Evolutionary conservation across 148 eudicot genomes (phyloP).

Genomic region (Polygonum maritimum): DNA sequence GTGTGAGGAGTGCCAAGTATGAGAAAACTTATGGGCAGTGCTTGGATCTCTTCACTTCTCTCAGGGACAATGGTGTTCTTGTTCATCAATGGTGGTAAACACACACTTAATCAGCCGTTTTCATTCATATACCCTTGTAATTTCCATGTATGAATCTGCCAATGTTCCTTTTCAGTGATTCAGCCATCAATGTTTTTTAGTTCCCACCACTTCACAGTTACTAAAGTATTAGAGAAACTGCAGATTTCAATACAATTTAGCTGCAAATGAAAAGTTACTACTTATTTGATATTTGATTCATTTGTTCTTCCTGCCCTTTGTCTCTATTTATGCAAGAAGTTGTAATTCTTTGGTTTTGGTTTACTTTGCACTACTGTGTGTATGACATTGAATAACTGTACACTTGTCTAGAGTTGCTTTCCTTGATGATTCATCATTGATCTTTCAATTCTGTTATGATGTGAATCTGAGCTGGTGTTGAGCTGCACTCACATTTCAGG

Average conservation of each 20-base stretch:
- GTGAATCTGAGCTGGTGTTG: not conserved
- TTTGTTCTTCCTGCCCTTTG: not conserved
- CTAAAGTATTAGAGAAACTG: slow-evolving; percentile 5
- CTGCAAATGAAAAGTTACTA: slow-evolving; percentile 7
- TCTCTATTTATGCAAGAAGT: not conserved
- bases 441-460: not conserved
- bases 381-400: not conserved
- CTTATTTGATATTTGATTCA: slow-evolving; percentile 8
- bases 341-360: not conserved
- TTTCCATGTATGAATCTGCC: slow-evolving; percentile 1
- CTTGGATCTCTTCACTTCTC: slow-evolving; percentile 63
- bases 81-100: slow-evolving; percentile 96
- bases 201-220: not conserved
- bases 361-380: not conserved
- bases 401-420: not conserved
- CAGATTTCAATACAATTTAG: slow-evolving; percentile 6
- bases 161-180: not conserved
- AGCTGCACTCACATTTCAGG: not conserved
- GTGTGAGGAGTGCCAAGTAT: slow-evolving; percentile 71
- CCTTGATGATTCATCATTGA: not conserved
- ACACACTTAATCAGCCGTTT: not conserved
- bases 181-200: not conserved
- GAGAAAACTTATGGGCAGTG: slow-evolving; percentile 75
- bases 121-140: not conserved
- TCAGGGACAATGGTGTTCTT: slow-evolving; percentile 75